Percentiles rank a stretch among this genome's conserved stretches.
phyloP scores from a whole-genome alignment of 2,329 filamentous ascomycete genomes.

The Mycosphaerella arachidis region DNA sequence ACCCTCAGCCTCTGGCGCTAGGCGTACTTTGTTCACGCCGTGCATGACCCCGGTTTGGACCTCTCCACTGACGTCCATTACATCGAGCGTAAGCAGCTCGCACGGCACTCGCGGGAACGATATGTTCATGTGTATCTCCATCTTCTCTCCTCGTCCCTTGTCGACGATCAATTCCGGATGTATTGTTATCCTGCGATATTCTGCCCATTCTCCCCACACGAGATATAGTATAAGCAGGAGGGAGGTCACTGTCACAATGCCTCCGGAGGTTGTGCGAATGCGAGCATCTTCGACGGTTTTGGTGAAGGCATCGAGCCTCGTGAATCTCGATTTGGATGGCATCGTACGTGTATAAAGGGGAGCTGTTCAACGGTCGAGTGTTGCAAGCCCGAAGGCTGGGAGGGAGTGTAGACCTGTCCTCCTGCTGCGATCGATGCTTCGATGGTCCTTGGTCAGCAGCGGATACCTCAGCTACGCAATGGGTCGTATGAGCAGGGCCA shows the following conservation, averaged over 20 bases:
- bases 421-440: background rate
- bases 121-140: conserved; percentile 98
- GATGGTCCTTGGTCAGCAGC: background rate
- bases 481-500: background rate
- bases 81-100: conserved; percentile 91
- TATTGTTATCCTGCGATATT: conserved; percentile 81
- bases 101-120: conserved; percentile 92
- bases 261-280: conserved; percentile 90
- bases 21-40: conserved; percentile 84
- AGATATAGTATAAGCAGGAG: conserved; percentile 84
- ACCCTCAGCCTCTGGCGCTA: conserved; percentile 68
- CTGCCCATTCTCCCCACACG: conserved; percentile 90
- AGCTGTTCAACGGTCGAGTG: background rate
- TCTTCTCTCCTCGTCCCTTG: conserved; percentile 94
- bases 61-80: conserved; percentile 98
- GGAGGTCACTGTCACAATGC: conserved; percentile 88
- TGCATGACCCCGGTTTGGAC: conserved; percentile 92
- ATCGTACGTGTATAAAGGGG: conserved; percentile 46
- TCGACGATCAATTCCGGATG: conserved; percentile 93
- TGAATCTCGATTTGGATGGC: conserved; percentile 90
- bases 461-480: background rate
- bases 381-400: conserved; percentile 18
- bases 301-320: conserved; percentile 94
- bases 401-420: background rate
- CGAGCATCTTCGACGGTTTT: conserved; percentile 93